Evolutionary conservation across 1,284 basidiomycete genomes (phyloP), one percentile per base, ranked within the genome.

Genomic region (Marasmius oreades): DNA sequence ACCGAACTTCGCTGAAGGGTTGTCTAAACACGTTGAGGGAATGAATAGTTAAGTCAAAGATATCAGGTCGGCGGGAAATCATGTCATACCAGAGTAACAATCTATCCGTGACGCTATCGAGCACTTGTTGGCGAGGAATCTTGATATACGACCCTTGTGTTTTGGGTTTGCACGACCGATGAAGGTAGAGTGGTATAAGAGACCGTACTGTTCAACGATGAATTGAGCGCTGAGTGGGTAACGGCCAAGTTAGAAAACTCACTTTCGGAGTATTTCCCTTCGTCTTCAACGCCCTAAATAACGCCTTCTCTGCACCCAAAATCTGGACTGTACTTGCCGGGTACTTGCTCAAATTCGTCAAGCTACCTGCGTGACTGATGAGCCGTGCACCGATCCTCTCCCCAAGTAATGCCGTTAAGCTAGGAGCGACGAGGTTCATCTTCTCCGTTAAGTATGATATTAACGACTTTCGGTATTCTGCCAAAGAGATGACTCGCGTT

Each of bases 201-300:
- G 83, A 68, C 94, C 94, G 68, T 96, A 96, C 91, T 94, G 68
- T 3, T 48, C 33, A 51, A 10, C 42, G 31, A 16, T 8, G 4
- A 46, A 61, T 59, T 23, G 62, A 51, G 10, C 16, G 48, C 42
- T 51, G 43, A 47, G 22, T 8, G 55, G 37, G 46, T 24, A 53
- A 14, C 39, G 26, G 43, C 23, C 8, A 4, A 12, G 24, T 37
- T 58, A 37, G 62, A 57, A 42, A 59, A 56, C 47, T 36, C 62
- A 94, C 93, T 78, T 99, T 99, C 56, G 95, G 96, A 0, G 96
- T 98, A 74, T 98, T 98, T 31, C 95, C 95, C 77, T 98, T 99
- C 42, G 96, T 98, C 82, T 99, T 99, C 67, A 99, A 79, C 0
- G 96, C 96, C 59, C 96, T 81, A 86, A 99, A 99, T 43, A 99